Evolutionary conservation across 371 early-diverging fungal species (phyloP).

Genomic region (Mortierella sp.): DNA sequence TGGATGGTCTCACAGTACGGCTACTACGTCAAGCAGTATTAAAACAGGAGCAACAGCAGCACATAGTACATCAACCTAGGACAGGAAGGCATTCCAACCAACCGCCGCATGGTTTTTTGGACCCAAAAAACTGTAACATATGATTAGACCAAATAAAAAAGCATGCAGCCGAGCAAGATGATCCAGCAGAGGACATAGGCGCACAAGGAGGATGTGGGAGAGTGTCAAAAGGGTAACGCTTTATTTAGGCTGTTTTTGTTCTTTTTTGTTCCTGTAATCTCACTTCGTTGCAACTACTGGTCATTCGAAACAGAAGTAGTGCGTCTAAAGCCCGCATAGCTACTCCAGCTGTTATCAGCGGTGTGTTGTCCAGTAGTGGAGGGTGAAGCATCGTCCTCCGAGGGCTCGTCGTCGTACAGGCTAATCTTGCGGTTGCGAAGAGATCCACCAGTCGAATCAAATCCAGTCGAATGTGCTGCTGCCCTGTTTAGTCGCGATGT

Average conservation of each 20-base stretch:
- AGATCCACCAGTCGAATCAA: background rate
- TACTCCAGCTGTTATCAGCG: conserved; percentile 22
- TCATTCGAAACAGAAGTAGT: conserved; percentile 1
- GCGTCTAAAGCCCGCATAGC: conserved; percentile 17
- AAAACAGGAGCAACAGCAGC: background rate
- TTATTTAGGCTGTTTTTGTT: too few species aligned
- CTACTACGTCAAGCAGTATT: conserved; percentile 61
- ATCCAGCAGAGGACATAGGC: background rate
- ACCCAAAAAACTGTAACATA: conserved; percentile 8
- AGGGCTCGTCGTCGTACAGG: conserved; percentile 33
- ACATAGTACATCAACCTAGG: background rate
- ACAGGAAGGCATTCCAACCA: background rate
- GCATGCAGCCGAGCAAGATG: background rate
- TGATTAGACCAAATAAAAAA: conserved; percentile 8
- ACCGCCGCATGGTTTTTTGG: background rate
- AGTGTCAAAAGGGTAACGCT: too few species aligned
- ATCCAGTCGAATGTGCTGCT: conserved; percentile 23
- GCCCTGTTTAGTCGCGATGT: conserved; percentile 34
- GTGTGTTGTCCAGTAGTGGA: conserved; percentile 11
- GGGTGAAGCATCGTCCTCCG: background rate
- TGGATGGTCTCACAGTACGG: conserved; percentile 60
- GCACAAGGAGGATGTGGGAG: background rate
- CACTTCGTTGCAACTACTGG: background rate
- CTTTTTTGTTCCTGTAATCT: too few species aligned
- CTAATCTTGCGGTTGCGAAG: conserved; percentile 43